These are phyloP conservation scores for Aspergillus nomiae DNA, from an alignment of 2,329 filamentous ascomycete species.

Conservation along the genomic window DNA sequence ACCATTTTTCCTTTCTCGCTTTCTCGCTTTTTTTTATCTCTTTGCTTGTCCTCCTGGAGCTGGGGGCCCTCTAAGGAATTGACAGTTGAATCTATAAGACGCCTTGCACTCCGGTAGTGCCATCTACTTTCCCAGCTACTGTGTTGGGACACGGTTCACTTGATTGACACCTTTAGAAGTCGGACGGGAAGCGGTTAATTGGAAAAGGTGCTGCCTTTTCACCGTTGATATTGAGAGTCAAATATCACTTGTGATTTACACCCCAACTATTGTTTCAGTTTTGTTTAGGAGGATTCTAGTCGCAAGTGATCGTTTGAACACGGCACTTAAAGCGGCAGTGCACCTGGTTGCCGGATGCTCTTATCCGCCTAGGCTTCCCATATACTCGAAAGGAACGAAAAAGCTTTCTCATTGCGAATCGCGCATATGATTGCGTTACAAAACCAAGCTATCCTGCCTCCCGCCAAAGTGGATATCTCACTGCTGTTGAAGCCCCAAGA, in stretches of 20 bases:
- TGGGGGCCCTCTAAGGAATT: not conserved
- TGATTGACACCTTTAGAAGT: not conserved
- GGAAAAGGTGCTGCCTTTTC: not conserved
- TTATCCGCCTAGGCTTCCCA: not conserved
- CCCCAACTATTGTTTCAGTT: not conserved
- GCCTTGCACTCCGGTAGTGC: not conserved
- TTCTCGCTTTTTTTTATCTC: not conserved
- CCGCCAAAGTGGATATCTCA: constrained; percentile 91
- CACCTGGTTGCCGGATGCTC: not conserved
- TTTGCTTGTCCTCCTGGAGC: not conserved
- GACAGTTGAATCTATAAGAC: not conserved
- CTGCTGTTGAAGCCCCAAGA: constrained; percentile 72
- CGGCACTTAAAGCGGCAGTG: not conserved
- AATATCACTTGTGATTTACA: not conserved
- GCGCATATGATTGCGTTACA: constrained; percentile 48
- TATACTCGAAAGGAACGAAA: not conserved
- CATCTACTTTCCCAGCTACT: not conserved
- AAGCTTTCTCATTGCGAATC: constrained; percentile 25
- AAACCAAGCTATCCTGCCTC: constrained; percentile 40
- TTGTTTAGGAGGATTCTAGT: not conserved
- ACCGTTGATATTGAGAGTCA: not conserved
- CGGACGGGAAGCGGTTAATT: not conserved
- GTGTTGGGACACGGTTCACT: not conserved
- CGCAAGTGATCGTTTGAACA: not conserved
- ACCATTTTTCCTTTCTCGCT: not conserved